phyloP scores from a whole-genome alignment of 179 eudicot genomes.

The Carnegiea gigantea region DNA sequence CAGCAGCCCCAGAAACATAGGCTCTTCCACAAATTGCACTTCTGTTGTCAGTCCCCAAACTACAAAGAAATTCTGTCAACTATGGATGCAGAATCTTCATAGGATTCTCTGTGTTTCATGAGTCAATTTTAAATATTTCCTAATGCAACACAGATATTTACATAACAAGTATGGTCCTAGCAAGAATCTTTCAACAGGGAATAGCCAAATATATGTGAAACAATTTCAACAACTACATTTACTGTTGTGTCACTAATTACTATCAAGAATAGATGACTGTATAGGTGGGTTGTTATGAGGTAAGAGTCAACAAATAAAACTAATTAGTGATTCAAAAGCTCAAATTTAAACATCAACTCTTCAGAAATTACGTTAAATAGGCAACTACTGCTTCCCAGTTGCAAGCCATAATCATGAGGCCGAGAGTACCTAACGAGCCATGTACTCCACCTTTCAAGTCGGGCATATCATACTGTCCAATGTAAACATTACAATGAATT shows the following conservation, averaged over 20 bases:
- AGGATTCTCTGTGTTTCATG: no score
- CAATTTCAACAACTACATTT: background rate
- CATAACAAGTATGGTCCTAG: background rate
- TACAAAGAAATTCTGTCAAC: background rate
- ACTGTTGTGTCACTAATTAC: background rate
- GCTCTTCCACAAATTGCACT: background rate
- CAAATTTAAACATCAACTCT: background rate
- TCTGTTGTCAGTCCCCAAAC: background rate
- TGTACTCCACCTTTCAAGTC: background rate
- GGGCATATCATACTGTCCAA: background rate
- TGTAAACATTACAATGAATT: background rate
- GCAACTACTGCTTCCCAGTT: background rate
- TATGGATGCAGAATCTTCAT: background rate
- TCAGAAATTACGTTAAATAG: background rate
- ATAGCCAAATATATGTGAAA: background rate
- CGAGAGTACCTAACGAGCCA: background rate
- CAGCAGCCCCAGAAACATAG: background rate
- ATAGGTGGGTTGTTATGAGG: background rate
- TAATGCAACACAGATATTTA: background rate
- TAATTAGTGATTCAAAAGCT: background rate
- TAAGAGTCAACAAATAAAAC: background rate
- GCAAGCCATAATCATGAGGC: background rate
- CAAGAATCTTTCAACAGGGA: background rate
- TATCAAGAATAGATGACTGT: background rate
- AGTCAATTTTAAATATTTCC: background rate